Percentiles rank a stretch among this genome's conserved stretches.
These are phyloP conservation scores for Choricystis sp. DNA, from an alignment of 139 green algal species.

Conservation along the genomic window DNA sequence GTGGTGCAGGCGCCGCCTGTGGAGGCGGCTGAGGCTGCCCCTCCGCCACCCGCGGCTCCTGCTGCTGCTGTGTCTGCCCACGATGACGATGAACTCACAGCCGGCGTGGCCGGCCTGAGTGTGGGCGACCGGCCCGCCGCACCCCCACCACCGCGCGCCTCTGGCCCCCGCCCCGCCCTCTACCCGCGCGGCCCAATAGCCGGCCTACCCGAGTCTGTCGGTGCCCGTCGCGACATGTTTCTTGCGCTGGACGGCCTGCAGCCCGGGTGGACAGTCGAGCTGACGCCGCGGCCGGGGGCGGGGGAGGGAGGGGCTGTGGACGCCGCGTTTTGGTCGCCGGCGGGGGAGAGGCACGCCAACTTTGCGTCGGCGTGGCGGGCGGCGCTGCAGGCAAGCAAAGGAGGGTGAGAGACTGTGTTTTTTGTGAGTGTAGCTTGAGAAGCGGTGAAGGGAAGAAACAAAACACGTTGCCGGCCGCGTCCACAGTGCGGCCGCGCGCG, in stretches of 20 bases:
- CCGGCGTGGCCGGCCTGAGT: neutral
- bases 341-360: slow-evolving; percentile 35
- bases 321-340: slow-evolving; percentile 66
- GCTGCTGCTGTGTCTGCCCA: too few species aligned
- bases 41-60: too few species aligned
- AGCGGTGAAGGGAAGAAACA: too few species aligned
- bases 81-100: neutral
- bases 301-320: slow-evolving; percentile 44
- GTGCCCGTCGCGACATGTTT: slow-evolving; percentile 59
- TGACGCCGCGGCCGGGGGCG: slow-evolving; percentile 21
- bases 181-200: slow-evolving; percentile 44
- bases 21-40: neutral
- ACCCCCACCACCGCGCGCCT: neutral
- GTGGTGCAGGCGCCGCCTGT: slow-evolving; percentile 4
- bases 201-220: slow-evolving; percentile 54
- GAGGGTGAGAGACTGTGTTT: too few species aligned
- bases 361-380: slow-evolving; percentile 47
- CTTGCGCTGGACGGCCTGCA: slow-evolving; percentile 68
- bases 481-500: neutral
- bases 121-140: neutral
- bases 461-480: neutral
- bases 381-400: slow-evolving; percentile 43
- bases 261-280: slow-evolving; percentile 63
- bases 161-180: slow-evolving; percentile 18
- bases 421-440: too few species aligned